Percentiles rank a stretch among this genome's conserved stretches.
phyloP scores from a whole-genome alignment of 805 yeast genomes.

The Wickerhamomyces queroliae region DNA sequence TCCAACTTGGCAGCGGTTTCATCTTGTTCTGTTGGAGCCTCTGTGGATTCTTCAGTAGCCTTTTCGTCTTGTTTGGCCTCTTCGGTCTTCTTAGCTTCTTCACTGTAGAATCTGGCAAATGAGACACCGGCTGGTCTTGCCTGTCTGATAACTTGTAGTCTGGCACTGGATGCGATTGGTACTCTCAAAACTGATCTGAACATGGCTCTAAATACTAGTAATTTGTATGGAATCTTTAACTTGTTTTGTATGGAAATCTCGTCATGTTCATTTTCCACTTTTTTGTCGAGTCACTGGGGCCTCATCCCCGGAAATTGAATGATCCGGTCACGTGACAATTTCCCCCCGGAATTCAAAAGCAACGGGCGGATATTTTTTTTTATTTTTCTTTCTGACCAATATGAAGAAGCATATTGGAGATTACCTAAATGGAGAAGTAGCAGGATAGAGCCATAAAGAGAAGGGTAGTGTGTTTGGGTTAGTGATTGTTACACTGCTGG shows the following conservation, averaged over 20 bases:
- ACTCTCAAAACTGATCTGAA: constrained; percentile 15
- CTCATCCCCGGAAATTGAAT: too few species aligned
- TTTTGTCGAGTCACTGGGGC: too few species aligned
- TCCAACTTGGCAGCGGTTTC: constrained; percentile 17
- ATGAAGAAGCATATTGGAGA: neutral
- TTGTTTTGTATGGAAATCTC: neutral
- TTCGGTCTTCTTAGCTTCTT: constrained; percentile 20
- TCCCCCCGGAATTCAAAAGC: neutral
- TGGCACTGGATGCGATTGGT: constrained; percentile 7
- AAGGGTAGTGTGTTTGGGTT: too few species aligned
- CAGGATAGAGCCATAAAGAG: too few species aligned
- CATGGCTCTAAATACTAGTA: constrained; percentile 5
- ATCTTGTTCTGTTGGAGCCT: constrained; percentile 13
- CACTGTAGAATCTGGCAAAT: constrained; percentile 20
- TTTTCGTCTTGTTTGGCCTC: constrained; percentile 7
- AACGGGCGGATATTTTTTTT: neutral
- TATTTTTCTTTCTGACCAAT: neutral
- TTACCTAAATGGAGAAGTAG: neutral
- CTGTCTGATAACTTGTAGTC: neutral
- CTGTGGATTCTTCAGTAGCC: constrained; percentile 5
- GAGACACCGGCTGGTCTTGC: constrained; percentile 1
- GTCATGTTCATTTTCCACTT: too few species aligned
- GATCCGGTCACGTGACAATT: neutral
- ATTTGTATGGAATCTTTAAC: neutral
- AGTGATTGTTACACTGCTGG: too few species aligned